These are phyloP conservation scores for Macrolepiota fuliginosa DNA, from an alignment of 768 basidiomycete species.

Conservation along the genomic window DNA sequence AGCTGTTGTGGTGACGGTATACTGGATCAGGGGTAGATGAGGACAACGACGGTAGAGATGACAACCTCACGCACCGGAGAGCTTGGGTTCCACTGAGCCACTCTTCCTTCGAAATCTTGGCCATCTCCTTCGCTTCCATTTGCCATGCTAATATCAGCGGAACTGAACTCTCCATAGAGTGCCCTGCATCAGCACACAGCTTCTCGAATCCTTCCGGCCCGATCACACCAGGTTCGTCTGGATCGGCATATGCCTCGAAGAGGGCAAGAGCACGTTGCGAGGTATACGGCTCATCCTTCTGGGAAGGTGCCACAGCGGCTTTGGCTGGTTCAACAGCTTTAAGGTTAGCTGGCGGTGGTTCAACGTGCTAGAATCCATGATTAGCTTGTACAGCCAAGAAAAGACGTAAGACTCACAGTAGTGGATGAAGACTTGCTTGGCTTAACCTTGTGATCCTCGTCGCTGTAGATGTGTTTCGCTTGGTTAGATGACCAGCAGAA, in stretches of 20 bases:
- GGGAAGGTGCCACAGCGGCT: slow-evolving; percentile 6
- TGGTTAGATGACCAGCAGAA: slow-evolving; percentile 64
- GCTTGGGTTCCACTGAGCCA: slow-evolving; percentile 59
- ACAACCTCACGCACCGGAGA: slow-evolving; percentile 30
- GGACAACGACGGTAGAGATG: not conserved
- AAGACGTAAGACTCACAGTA: slow-evolving; percentile 6
- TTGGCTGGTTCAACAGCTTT: slow-evolving; percentile 5
- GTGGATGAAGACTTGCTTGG: slow-evolving; percentile 11
- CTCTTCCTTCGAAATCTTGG: slow-evolving; percentile 62
- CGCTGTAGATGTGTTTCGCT: slow-evolving; percentile 45
- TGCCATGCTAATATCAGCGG: slow-evolving; percentile 80
- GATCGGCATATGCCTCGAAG: slow-evolving; percentile 61
- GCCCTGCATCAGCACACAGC: slow-evolving; percentile 66
- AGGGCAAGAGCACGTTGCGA: slow-evolving; percentile 47
- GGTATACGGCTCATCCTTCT: slow-evolving; percentile 45
- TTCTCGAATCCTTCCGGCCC: slow-evolving; percentile 71
- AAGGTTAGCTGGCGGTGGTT: slow-evolving; percentile 3
- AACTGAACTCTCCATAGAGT: slow-evolving; percentile 69
- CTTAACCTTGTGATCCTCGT: slow-evolving; percentile 33
- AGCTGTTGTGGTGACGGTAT: slow-evolving; percentile 47
- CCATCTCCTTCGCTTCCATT: slow-evolving; percentile 68
- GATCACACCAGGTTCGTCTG: slow-evolving; percentile 55
- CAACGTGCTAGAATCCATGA: not conserved
- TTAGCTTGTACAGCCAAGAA: not conserved
- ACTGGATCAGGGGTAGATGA: slow-evolving; percentile 20